Evolutionary conservation across 1,284 basidiomycete genomes (phyloP).

Genomic region (Leccinum pachyderme): DNA sequence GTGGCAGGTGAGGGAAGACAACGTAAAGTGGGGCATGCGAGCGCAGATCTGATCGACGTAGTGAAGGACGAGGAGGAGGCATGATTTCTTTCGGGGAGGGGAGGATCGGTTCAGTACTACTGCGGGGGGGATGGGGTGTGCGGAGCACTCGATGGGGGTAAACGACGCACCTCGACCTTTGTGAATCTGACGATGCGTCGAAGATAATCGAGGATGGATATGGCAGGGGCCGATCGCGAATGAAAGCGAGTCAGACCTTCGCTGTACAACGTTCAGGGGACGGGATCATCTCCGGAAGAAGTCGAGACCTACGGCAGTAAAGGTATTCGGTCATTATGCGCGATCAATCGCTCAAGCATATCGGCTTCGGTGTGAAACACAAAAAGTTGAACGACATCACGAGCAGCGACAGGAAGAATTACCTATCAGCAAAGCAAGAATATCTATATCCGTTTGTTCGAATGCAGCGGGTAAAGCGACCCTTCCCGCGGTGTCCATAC

Average conservation of each 20-base stretch:
- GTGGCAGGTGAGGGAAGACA: slow-evolving; percentile 93
- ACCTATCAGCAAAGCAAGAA: slow-evolving; percentile 86
- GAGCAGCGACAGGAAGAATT: slow-evolving; percentile 18
- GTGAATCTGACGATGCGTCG: slow-evolving; percentile 89
- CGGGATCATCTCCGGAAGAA: slow-evolving; percentile 17
- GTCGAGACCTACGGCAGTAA: slow-evolving; percentile 59
- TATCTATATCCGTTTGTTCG: slow-evolving; percentile 76
- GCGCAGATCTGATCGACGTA: slow-evolving; percentile 95
- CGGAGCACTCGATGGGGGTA: background rate
- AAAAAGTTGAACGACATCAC: slow-evolving; percentile 6
- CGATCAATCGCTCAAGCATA: slow-evolving; percentile 90
- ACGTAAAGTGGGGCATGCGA: slow-evolving; percentile 80
- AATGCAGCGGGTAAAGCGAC: slow-evolving; percentile 73
- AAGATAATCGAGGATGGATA: slow-evolving; percentile 86
- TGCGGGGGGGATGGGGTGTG: background rate
- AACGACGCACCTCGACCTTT: slow-evolving; percentile 76
- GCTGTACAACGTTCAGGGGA: slow-evolving; percentile 38
- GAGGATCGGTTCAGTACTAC: slow-evolving; percentile 1
- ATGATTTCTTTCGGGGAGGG: slow-evolving; percentile 62
- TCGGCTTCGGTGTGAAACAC: slow-evolving; percentile 55
- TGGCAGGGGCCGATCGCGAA: slow-evolving; percentile 83
- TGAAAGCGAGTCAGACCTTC: slow-evolving; percentile 91
- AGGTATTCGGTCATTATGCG: slow-evolving; percentile 91
- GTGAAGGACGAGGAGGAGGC: slow-evolving; percentile 84
- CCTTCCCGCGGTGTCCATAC: slow-evolving; percentile 67